These are phyloP conservation scores for Tilletia indica DNA, from an alignment of 1,284 basidiomycete species.

Conservation along the genomic window DNA sequence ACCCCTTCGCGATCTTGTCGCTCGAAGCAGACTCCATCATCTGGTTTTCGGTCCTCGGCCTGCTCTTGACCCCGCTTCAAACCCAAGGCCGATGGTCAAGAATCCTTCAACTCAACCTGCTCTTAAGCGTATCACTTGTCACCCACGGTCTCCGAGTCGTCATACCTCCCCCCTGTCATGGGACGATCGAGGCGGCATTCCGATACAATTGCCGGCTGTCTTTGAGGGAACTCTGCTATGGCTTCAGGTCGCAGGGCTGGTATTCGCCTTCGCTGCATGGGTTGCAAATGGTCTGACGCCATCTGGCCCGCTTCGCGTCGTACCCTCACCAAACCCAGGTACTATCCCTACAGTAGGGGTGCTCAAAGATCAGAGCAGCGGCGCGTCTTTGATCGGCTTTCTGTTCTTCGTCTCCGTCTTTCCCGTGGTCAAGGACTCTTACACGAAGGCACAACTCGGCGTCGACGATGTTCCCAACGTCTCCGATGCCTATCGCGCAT, in stretches of 20 bases:
- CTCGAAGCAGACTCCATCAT: background rate
- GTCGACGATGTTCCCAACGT: conserved; percentile 1
- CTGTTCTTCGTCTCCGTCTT: background rate
- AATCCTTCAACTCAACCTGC: conserved; percentile 2
- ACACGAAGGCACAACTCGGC: background rate
- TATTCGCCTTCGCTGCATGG: background rate
- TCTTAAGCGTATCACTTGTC: background rate
- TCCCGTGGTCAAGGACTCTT: background rate
- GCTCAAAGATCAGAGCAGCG: background rate
- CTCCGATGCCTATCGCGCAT: background rate
- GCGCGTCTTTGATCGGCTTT: background rate
- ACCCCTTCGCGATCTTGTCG: background rate
- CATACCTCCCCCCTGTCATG: conserved; percentile 8
- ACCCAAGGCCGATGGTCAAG: conserved; percentile 3
- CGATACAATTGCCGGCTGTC: background rate
- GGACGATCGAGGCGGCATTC: background rate
- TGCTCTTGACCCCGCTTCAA: background rate
- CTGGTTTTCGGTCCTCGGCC: background rate
- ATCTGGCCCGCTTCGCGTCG: background rate
- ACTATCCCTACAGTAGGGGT: background rate
- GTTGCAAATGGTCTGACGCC: background rate
- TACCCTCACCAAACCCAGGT: conserved; percentile 3
- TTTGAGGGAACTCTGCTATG: background rate
- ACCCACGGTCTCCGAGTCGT: conserved; percentile 1
- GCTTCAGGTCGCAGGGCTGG: background rate